Evolutionary conservation across 2,329 filamentous ascomycete genomes (phyloP).

Genomic region (Trichoderma breve): DNA sequence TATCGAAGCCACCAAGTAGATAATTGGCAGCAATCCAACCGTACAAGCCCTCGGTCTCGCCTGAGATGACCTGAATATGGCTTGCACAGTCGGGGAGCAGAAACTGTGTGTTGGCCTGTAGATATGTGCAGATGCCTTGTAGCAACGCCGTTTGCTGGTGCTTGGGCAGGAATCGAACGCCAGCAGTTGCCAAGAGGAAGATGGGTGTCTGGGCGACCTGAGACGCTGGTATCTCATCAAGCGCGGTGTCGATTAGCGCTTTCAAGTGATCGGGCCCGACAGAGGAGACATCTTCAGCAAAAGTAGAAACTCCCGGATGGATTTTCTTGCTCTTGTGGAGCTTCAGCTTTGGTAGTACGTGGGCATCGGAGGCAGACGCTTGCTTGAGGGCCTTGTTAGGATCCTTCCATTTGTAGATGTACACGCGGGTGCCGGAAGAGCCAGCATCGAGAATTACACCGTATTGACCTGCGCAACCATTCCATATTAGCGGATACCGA

Average conservation of each 20-base stretch:
- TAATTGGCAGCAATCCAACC: slow-evolving; percentile 99
- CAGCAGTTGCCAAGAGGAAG: slow-evolving; percentile 92
- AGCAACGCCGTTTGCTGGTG: slow-evolving; percentile 71
- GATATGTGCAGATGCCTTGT: slow-evolving; percentile 76
- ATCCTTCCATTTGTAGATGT: slow-evolving; percentile 93
- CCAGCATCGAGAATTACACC: slow-evolving; percentile 96
- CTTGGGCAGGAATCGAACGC: slow-evolving; percentile 81
- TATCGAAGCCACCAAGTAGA: slow-evolving; percentile 84
- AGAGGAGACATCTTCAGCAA: slow-evolving; percentile 70
- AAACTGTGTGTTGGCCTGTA: slow-evolving; percentile 74
- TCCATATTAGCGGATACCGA: not conserved
- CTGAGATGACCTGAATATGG: slow-evolving; percentile 91
- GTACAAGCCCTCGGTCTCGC: slow-evolving; percentile 92
- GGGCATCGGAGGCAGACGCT: slow-evolving; percentile 42
- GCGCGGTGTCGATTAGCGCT: slow-evolving; percentile 76
- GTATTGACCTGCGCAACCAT: slow-evolving; percentile 58
- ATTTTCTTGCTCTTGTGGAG: slow-evolving; percentile 93
- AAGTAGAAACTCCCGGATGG: slow-evolving; percentile 87
- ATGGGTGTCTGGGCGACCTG: slow-evolving; percentile 83
- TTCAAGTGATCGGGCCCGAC: slow-evolving; percentile 83
- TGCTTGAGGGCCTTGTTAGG: slow-evolving; percentile 62
- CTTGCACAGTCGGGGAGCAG: slow-evolving; percentile 83
- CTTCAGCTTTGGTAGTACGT: slow-evolving; percentile 72
- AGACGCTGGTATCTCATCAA: slow-evolving; percentile 70
- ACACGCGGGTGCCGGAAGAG: slow-evolving; percentile 91